Evolutionary conservation across 345 rosid genomes (phyloP), one percentile per base, ranked within the genome.

Genomic region (Camelina neglecta): DNA sequence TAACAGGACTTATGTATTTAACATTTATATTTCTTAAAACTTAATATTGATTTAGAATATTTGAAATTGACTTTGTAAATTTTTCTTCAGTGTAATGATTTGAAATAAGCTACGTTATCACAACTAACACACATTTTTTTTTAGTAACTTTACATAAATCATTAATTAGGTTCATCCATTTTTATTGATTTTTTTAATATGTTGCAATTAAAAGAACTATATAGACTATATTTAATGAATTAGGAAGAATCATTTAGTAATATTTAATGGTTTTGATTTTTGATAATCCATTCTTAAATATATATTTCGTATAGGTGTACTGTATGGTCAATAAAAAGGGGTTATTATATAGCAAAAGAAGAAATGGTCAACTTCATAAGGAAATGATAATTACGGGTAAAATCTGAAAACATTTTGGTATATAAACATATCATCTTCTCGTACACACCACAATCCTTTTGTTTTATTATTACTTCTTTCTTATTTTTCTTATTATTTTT

Each of bases 381-480:
- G 26, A 70, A 59, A 51, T 11, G n/a, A 50, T 50, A 72, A 15
- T 20, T 1, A 8, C 0, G 57, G 72, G 61, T 51, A 44, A 44
- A 65, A 48, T 5, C 9, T 59, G 42, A 66, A 77, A 71, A 65
- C 18, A 72, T 51, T 58, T 31, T 20, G 7, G 8, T 65, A 78
- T 78, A 78, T 72, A 78, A 39, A 66, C 42, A 20, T 64, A 65
- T 49, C 73, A 72, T 65, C 75, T 58, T 64, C 73, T 72, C 69
- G 77, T 47, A 72, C 68, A 65, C 73, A 72, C 50, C 56, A 72
- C 72, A 51, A 67, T 50, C 6, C 45, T 70, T 64, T 48, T 36
- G 39, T 64, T 77, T 55, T 62, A 68, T 63, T 62, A 61, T 29
- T 6, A 60, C 11, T 21, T 8, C 21, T 50, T 69, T 55, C 57